Base-by-base conservation (phyloP, 352 stramenopile species). In the Halophytophthora polymorphica region DNA sequence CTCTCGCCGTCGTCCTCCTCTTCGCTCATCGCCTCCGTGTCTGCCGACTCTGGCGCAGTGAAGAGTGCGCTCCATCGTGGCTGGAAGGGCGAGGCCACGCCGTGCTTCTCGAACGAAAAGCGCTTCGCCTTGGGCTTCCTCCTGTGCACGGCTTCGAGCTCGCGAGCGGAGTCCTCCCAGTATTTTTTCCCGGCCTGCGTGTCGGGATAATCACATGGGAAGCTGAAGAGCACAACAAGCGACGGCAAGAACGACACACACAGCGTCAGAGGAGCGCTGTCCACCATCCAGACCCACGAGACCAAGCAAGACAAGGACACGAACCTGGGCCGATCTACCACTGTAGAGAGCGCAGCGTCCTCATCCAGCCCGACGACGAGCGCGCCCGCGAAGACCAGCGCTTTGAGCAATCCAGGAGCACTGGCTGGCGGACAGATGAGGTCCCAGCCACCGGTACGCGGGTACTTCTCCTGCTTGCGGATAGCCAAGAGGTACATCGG, bases 171-270 rank as follows among this genome's bases (percentile, higher is more conserved):
- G 6, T 58, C 25, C 18, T 77, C 44, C 84, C 84, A 94, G 54
- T 82, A 87, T n/a, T 22, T 34, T 22, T 66, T 52, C 8, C 84
- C 77, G 33, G 77, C 64, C 19, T 68, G 45, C 1, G 84, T 83
- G 41, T 93, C 84, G 0, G 84, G 84, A 37, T 77, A 94, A 58
- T 94, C 84, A 6, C 76, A 60, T 6, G 84, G 84, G 59, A 93
- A 94, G 40, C 81, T 92, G 58, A 22, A 42, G 23, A 66, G 40
- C 23, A 55, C 11, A 21, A 50, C 22, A 15, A 43, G 25, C 25
- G 8, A 31, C 4, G 25, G 25, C 8, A 31, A 10, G 4, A 31
- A 8, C 25, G 45, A 31, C 8, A 31, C 25, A 31, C 4, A 4
- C 25, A 8, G 8, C 25, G 25, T 31, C 22, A 57, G 14, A 49